Percentiles rank a stretch among this genome's conserved stretches.
Evolutionary conservation across 306 rosid species (phyloP).

Genomic region (Pyrus communis): DNA sequence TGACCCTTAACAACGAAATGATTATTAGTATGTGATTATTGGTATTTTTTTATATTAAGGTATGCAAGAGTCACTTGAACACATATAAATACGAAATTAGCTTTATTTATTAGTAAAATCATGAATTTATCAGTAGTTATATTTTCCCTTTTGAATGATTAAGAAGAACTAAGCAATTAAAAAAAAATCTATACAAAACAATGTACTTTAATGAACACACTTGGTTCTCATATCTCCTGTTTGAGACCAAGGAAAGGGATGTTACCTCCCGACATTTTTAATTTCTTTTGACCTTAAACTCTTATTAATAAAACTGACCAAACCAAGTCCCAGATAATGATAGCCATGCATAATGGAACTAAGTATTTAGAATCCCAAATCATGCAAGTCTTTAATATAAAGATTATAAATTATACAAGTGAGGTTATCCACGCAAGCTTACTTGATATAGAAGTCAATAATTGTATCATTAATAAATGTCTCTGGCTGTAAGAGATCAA

Average conservation of each 20-base stretch:
- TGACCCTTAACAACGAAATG: neutral
- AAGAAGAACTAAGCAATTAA: neutral
- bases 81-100: neutral
- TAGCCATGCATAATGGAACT: neutral
- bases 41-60: neutral
- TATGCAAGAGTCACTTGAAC: neutral
- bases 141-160: neutral
- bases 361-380: neutral
- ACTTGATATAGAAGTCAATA: constrained; percentile 90
- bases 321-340: neutral
- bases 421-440: constrained; percentile 23
- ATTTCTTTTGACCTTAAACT: neutral
- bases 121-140: neutral
- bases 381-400: neutral
- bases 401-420: neutral
- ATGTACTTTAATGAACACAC: neutral
- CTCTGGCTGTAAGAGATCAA: constrained; percentile 91
- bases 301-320: neutral
- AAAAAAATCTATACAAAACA: neutral
- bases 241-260: neutral
- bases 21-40: neutral
- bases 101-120: neutral
- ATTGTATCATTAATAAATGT: constrained; percentile 87
- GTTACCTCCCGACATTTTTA: neutral
- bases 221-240: neutral